Evolutionary conservation across 371 early-diverging fungal genomes (phyloP), one percentile per base, ranked within the genome.

Genomic region (Gilbertella persicaria): DNA sequence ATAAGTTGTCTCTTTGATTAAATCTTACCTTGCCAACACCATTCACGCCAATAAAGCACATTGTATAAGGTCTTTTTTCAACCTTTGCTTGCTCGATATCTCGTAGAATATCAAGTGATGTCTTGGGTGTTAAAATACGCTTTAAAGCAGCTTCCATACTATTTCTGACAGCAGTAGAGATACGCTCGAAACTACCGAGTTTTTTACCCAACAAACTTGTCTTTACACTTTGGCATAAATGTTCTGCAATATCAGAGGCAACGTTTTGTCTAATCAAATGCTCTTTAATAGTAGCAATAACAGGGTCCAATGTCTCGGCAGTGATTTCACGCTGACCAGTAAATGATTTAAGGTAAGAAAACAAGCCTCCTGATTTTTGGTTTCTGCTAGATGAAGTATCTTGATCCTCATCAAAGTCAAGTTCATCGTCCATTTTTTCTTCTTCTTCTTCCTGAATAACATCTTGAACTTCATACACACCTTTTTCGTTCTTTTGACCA

Each of bases 21-120:
- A 12, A 36, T 13, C 26, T 54, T 66, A 75, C 71, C 59, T 77
- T 70, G 39, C 99, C 99, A 13, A 99, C 99, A 17, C 99, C 99
- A 75, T 99, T 99, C 19, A 99, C 99, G 20, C 99, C 99, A 49
- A 99, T 92, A 78, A 99, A 97, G 5, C 91, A 91, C 55, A 97
- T 88, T 5, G 85, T 86, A 73, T 94, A 99, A 7, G 96, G 95
- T 45, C 93, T 82, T 19, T 79, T 71, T 58, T 85, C 77, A 37
- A 80, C 66, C 49, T 83, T 86, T 3, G 88, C 85, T 55, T 85
- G 79, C 38, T 76, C 83, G 53, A 98, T 93, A 65, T 96, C 96
- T 33, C 93, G 86, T 24, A 99, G 73, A n/a, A 99, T 81, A 66
- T 95, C 96, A n/a, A 93, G 85, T 1, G 96, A 93, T n/a, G 97